A percentile compares a stretch with the other conserved stretches of the same genome.
Evolutionary conservation across 495 filamentous ascomycete species (phyloP).

Genomic region (Hypoxylon rickii): DNA sequence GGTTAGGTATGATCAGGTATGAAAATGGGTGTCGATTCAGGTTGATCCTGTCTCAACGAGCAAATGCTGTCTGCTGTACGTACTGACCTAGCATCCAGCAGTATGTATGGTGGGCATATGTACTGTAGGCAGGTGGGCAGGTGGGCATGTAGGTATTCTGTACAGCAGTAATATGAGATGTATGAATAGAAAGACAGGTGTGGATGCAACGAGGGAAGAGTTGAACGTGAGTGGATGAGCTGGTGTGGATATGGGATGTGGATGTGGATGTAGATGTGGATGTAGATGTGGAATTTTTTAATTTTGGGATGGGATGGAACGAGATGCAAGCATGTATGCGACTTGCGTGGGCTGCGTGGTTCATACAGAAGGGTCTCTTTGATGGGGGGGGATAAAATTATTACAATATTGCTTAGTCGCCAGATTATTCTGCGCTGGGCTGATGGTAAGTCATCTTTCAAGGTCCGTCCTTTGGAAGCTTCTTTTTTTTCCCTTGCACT

Average conservation of each 20-base stretch:
- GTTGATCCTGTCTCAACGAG: slow-evolving; percentile 26
- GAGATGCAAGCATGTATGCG: slow-evolving; percentile 11
- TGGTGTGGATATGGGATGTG: slow-evolving; percentile 7
- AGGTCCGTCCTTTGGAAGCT: no score
- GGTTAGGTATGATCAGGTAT: slow-evolving; percentile 32
- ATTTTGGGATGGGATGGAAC: slow-evolving; percentile 1
- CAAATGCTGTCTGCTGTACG: slow-evolving; percentile 1
- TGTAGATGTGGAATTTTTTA: no score
- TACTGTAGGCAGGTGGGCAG: no score
- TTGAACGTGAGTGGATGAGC: slow-evolving; percentile 14
- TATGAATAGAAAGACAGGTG: slow-evolving; percentile 11
- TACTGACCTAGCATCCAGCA: not conserved
- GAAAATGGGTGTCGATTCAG: slow-evolving; percentile 19
- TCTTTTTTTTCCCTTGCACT: no score
- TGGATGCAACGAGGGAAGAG: slow-evolving; percentile 10
- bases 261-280: not conserved
- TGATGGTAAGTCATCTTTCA: not conserved
- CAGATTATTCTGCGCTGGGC: slow-evolving; percentile 2
- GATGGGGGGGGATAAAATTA: slow-evolving; percentile 14
- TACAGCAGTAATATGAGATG: not conserved
- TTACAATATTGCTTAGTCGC: slow-evolving; percentile 6
- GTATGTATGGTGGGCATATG: no score
- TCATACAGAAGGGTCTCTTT: slow-evolving; percentile 29
- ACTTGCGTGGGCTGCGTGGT: slow-evolving; percentile 8
- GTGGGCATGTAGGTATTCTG: slow-evolving; percentile 2